These are phyloP conservation scores for Rhododendron mucronatum DNA, from an alignment of 148 eudicot genomes.

Conservation along the genomic window DNA sequence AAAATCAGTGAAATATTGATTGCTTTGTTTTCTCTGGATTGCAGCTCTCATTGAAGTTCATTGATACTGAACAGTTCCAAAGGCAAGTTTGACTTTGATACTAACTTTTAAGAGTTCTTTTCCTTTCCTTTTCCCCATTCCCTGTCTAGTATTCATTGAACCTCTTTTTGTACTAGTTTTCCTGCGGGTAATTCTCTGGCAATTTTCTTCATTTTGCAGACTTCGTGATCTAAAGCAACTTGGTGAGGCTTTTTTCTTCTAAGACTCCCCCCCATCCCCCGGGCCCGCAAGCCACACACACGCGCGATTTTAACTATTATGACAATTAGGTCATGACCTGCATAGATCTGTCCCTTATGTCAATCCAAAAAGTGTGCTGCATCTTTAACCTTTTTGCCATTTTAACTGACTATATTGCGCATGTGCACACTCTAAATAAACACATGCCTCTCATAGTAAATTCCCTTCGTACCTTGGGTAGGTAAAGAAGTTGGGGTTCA, in stretches of 20 bases:
- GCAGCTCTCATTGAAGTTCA: conserved; percentile 63
- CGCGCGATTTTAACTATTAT: background rate
- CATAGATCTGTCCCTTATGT: background rate
- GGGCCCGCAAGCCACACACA: background rate
- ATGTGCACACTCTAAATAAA: background rate
- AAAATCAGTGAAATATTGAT: background rate
- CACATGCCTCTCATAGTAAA: background rate
- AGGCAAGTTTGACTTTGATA: conserved; percentile 37
- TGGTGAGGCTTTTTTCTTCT: conserved; percentile 32
- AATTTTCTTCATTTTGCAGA: conserved; percentile 31
- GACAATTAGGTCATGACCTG: background rate
- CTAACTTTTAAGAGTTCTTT: background rate
- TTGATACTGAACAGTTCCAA: conserved; percentile 67
- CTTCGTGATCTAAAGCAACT: conserved; percentile 77
- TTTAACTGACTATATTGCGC: background rate
- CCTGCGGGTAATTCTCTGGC: conserved; percentile 1
- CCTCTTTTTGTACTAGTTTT: background rate
- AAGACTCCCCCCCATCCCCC: background rate
- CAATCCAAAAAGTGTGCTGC: background rate
- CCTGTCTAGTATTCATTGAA: background rate
- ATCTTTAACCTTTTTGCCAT: background rate
- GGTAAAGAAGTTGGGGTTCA: background rate
- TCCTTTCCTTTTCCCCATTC: background rate
- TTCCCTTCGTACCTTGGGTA: background rate
- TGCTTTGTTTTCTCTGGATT: background rate